These are phyloP conservation scores for Coniochaeta hoffmannii DNA, from an alignment of 2,329 filamentous ascomycete species.

Conservation along the genomic window DNA sequence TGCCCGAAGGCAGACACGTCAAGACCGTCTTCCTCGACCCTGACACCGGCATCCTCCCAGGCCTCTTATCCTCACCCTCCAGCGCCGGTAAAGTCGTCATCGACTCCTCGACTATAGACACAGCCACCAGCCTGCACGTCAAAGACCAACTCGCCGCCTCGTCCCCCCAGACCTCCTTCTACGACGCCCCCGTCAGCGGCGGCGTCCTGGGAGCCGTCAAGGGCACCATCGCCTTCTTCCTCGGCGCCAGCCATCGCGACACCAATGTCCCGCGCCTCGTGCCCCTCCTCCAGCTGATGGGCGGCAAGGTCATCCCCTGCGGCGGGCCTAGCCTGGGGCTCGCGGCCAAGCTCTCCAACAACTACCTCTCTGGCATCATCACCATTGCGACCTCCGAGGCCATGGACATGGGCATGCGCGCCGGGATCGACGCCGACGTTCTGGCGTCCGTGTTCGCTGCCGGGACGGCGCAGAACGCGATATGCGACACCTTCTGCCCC, in stretches of 20 bases:
- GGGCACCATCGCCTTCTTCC: slow-evolving; percentile 27
- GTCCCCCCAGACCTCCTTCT: slow-evolving; percentile 17
- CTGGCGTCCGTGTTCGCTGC: slow-evolving; percentile 24
- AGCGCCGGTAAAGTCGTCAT: slow-evolving; percentile 46
- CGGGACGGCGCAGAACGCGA: slow-evolving; percentile 22
- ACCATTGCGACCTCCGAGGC: slow-evolving; percentile 51
- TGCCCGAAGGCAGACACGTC: slow-evolving; percentile 62
- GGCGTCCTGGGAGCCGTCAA: slow-evolving; percentile 23
- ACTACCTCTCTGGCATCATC: slow-evolving; percentile 52
- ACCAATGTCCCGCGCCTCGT: slow-evolving; percentile 33
- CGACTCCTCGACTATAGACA: slow-evolving; percentile 68
- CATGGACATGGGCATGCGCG: slow-evolving; percentile 52
- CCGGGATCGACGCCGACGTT: slow-evolving; percentile 46
- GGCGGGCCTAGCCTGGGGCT: slow-evolving; percentile 48
- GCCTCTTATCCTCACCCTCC: slow-evolving; percentile 11
- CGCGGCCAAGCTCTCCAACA: slow-evolving; percentile 53
- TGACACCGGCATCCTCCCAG: slow-evolving; percentile 37
- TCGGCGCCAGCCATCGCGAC: slow-evolving; percentile 20
- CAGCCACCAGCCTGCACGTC: slow-evolving; percentile 34
- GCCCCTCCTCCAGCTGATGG: slow-evolving; percentile 42
- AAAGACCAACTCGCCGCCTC: slow-evolving; percentile 24
- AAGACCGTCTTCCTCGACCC: slow-evolving; percentile 49
- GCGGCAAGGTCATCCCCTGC: slow-evolving; percentile 45
- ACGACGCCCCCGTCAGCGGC: slow-evolving; percentile 28
- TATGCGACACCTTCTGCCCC: slow-evolving; percentile 23